These are phyloP conservation scores for Aspergillus conjunctus DNA, from an alignment of 495 filamentous ascomycete genomes.

Conservation along the genomic window DNA sequence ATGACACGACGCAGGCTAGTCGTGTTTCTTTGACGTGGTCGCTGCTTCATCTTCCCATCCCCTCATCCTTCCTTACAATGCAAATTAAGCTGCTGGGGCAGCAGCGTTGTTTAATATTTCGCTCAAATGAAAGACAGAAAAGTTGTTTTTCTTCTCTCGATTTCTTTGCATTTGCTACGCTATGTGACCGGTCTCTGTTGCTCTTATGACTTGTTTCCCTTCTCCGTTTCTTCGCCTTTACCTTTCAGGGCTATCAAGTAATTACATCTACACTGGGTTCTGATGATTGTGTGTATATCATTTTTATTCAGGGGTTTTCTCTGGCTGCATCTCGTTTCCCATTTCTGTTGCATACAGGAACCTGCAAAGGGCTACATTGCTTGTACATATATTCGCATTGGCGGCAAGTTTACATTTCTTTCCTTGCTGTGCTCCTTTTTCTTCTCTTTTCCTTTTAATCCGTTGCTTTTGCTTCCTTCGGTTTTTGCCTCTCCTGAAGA, in stretches of 20 bases:
- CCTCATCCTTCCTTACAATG: not conserved
- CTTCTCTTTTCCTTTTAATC: slow-evolving; percentile 12
- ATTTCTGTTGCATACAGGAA: slow-evolving; percentile 25
- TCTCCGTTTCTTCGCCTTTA: not conserved
- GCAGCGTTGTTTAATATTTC: not conserved
- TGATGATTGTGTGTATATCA: slow-evolving; percentile 31
- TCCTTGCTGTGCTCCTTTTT: slow-evolving; percentile 16
- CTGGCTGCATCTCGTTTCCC: slow-evolving; percentile 20
- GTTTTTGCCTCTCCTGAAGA: not conserved
- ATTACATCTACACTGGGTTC: slow-evolving; percentile 20
- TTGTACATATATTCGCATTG: slow-evolving; percentile 38
- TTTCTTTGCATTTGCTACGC: not conserved
- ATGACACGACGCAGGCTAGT: slow-evolving; percentile 14
- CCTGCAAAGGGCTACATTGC: slow-evolving; percentile 24
- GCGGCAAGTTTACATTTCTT: slow-evolving; percentile 24
- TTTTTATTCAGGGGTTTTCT: slow-evolving; percentile 22
- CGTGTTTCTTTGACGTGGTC: slow-evolving; percentile 5
- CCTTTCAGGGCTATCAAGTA: not conserved
- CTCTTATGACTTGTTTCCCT: not conserved
- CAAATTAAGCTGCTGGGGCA: not conserved
- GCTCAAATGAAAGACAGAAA: not conserved
- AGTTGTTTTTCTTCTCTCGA: not conserved
- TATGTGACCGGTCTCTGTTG: not conserved
- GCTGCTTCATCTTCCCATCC: not conserved
- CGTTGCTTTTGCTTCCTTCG: slow-evolving; percentile 4